Evolutionary conservation across 345 rosid species (phyloP), one percentile per base, ranked within the genome.

Genomic region (Euphorbia peplus): DNA sequence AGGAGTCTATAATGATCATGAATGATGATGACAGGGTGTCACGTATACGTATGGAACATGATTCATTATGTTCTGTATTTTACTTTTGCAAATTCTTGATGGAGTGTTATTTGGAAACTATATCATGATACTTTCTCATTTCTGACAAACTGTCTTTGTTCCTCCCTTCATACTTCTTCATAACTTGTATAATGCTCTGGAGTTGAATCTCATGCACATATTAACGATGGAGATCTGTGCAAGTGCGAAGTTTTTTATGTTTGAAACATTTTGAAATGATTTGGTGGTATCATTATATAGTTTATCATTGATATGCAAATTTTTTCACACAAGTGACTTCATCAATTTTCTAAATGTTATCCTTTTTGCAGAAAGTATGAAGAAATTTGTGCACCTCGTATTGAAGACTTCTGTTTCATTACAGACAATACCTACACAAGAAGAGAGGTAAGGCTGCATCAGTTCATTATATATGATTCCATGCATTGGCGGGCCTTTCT

Each of bases 371-470:
- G 98, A 70, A 93, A 93, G 77, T 93, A 91, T 8, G 97, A 91
- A 86, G 98, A 93, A 82, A 81, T 89, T 63, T 82, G 82, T 68
- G 90, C 95, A 29, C 98, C 97, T n/a, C 76, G 79, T 54, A 90
- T 89, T 70, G 97, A 93, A 80, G 98, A 91, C 64, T 91, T 91
- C 82, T 89, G 95, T 87, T 82, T 84, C 79, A 93, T 93, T 78
- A 91, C 98, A 21, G 98, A 89, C 81, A 91, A 84, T 63, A 91
- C 97, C 47, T 93, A 93, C 70, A 84, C 92, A 16, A 93, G 68
- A 79, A 82, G 30, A 77, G 90, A 93, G 88, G 98, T 89, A 82
- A 50, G 51, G 37, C 14, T 28, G 52, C 52, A 37, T n/a, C 30
- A 12, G 41, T 24, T 55, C 64, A 52, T 58, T 41, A 16, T 15